Conservation (phyloP, 225 moss, liverwort and hornwort species). For the Thuidium tamariscinum region DNA sequence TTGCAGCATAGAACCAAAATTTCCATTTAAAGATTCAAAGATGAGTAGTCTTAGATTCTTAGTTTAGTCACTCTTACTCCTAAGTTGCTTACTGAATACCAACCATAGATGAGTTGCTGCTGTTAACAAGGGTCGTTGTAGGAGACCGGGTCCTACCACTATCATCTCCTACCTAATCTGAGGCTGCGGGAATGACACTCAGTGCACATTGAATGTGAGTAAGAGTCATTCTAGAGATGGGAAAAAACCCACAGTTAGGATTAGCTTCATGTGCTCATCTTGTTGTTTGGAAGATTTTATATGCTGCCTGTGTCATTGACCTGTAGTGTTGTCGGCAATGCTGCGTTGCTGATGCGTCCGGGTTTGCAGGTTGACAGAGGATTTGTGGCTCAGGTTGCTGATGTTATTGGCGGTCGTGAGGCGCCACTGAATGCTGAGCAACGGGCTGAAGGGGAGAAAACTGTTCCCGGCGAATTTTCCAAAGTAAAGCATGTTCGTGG, state of each 20-base stretch:
- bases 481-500: conserved; percentile 94
- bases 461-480: conserved; percentile 84
- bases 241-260: background rate
- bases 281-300: background rate
- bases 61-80: background rate
- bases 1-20: background rate
- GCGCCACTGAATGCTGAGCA: conserved; percentile 76
- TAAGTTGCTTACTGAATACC: background rate
- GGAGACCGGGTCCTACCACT: background rate
- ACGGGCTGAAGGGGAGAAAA: conserved; percentile 64
- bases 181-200: background rate
- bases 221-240: background rate
- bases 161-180: background rate
- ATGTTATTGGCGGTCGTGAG: conserved; percentile 82
- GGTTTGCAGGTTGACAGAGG: conserved; percentile 75
- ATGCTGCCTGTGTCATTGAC: background rate
- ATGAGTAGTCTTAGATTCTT: background rate
- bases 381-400: conserved; percentile 98
- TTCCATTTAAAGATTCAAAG: background rate
- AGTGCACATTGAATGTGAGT: background rate
- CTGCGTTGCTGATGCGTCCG: background rate
- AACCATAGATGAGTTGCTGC: background rate
- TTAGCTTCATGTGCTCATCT: background rate
- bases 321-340: background rate
- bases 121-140: background rate